Base-by-base conservation (phyloP, 805 yeast genomes). In the Wickerhamiella qilinensis region DNA sequence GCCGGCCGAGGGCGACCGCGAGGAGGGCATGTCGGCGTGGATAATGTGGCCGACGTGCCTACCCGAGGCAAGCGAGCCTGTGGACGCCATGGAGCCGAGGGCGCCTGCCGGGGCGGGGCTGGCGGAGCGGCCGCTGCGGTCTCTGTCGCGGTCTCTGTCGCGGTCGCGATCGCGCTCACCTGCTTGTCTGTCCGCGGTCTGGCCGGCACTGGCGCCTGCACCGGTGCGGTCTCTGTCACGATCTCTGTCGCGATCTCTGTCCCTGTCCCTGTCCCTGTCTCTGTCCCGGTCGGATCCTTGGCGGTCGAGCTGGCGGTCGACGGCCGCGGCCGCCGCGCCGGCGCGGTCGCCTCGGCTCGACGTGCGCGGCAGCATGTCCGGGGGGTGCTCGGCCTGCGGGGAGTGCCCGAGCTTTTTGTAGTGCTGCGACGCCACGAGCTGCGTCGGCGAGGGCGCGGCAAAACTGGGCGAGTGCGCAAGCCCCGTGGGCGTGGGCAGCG, bases 401-500 rank as follows among this genome's bases (percentile, higher is more conserved):
- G 31, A 29, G 8, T 11, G 14, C n/a, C n/a, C n/a, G 16, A 29
- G 8, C 27, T 12, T 24, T 8, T 12, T 8, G 15, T 7, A 11
- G 15, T n/a, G 6, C 6, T 57, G 51, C 3, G 56, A 53, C 1
- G 63, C 50, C 21, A 12, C 5, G 12, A 7, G 12, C 20, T 5
- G 33, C 18, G 11, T 30, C 6, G 20, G 20, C 7, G 33, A 16
- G 11, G n/a, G 5, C 20, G 21, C 6, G 20, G 21, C 18, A 20
- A 30, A 7, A 24, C 28, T 24, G 31, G n/a, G n/a, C 31, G 31
- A 29, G 7, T 8, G 31, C 9, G 33, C 7, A 7, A 18, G n/a
- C 17, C 27, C 54, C 1, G 71, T 68, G 5, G 80, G 84, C 0
- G 78, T 71, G 0, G 84, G 84, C 37, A 77, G 60, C 3, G 83